These are phyloP conservation scores for Pelargonium citronellum DNA, from an alignment of 441 rosid species.

Conservation along the genomic window DNA sequence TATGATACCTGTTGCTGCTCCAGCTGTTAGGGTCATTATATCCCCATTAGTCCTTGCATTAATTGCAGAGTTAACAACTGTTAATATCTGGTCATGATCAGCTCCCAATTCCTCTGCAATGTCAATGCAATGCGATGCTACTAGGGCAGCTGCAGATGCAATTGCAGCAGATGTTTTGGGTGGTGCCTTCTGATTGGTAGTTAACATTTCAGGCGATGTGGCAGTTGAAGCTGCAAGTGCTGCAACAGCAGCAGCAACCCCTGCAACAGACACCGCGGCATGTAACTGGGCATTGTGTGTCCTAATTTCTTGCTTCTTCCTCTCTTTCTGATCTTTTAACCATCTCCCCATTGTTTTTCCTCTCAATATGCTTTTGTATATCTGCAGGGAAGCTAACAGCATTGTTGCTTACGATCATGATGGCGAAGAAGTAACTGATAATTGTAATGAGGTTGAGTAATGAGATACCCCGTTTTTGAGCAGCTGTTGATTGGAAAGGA, in stretches of 20 bases:
- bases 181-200: constrained; percentile 27
- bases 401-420: background rate
- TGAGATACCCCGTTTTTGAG: constrained; percentile 51
- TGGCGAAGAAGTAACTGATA: background rate
- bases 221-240: constrained; percentile 60
- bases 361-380: constrained; percentile 60
- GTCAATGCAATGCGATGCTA: constrained; percentile 87
- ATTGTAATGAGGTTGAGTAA: constrained; percentile 14
- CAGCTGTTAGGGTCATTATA: constrained; percentile 86
- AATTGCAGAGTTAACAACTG: constrained; percentile 68
- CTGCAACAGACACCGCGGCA: constrained; percentile 88
- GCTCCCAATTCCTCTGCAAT: constrained; percentile 92
- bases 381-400: constrained; percentile 30
- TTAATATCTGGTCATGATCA: constrained; percentile 61
- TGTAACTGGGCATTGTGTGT: constrained; percentile 78
- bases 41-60: constrained; percentile 79
- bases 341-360: constrained; percentile 81
- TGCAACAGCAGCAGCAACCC: constrained; percentile 87
- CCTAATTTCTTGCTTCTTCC: constrained; percentile 80
- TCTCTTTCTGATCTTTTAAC: constrained; percentile 84
- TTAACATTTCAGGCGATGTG: constrained; percentile 33
- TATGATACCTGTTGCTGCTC: constrained; percentile 83
- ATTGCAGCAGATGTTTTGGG: constrained; percentile 47
- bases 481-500: constrained; percentile 46
- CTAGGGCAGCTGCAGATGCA: constrained; percentile 83